A percentile compares a stretch with the other conserved stretches of the same genome.
Evolutionary conservation across 805 yeast species (phyloP).

Genomic region (Lipomyces chichibuensis): DNA sequence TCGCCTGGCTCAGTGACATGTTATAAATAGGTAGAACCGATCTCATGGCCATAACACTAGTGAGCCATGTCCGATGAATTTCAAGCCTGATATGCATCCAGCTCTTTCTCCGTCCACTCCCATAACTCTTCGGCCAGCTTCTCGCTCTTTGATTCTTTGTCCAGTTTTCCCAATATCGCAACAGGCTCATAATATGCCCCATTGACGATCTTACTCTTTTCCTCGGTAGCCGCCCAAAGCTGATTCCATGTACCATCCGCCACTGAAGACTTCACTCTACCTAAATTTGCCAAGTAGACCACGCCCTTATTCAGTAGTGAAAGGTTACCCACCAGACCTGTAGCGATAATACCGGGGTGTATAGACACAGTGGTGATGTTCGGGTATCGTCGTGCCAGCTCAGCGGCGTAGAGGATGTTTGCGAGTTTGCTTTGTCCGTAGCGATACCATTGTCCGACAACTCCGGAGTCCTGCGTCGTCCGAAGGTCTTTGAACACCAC

Average conservation of each 20-base stretch:
- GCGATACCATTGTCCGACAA: neutral
- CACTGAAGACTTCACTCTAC: neutral
- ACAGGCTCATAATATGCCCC: constrained; percentile 12
- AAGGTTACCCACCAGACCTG: constrained; percentile 10
- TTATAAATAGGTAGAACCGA: too few species aligned
- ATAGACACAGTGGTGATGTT: constrained; percentile 12
- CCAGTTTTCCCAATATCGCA: constrained; percentile 2
- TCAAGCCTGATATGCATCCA: neutral
- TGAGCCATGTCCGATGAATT: too few species aligned
- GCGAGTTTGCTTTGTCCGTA: constrained; percentile 26
- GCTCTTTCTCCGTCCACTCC: constrained; percentile 11
- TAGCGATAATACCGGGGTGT: constrained; percentile 15
- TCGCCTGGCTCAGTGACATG: too few species aligned
- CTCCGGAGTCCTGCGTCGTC: neutral
- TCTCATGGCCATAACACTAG: too few species aligned
- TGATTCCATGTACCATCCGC: constrained; percentile 7
- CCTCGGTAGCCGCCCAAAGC: constrained; percentile 9
- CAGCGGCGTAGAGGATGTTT: constrained; percentile 15
- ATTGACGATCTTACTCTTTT: neutral
- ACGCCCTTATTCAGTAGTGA: neutral
- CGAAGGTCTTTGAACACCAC: constrained; percentile 8
- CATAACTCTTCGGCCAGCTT: constrained; percentile 4
- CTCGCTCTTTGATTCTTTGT: neutral
- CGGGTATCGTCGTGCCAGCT: constrained; percentile 14
- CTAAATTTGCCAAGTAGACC: neutral